Conservation (phyloP, 106 monocot genomes). For the Alisma plantagoaquatica region DNA sequence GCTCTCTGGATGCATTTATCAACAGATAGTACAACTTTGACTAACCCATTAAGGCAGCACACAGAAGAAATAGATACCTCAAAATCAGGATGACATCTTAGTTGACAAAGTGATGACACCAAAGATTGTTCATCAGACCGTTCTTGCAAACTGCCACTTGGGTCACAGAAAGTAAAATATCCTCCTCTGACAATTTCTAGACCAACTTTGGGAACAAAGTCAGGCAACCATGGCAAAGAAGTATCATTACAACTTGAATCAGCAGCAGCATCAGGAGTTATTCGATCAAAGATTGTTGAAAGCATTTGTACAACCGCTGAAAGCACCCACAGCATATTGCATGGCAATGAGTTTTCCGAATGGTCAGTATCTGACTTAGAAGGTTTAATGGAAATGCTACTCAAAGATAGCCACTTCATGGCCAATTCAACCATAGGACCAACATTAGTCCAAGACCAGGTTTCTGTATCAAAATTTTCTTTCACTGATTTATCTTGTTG, state of each 20-base stretch:
- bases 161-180: conserved; percentile 30
- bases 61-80: conserved; percentile 51
- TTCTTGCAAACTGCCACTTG: conserved; percentile 1
- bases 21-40: conserved; percentile 31
- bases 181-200: conserved; percentile 61
- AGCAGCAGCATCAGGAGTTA: conserved; percentile 16
- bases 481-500: conserved; percentile 20
- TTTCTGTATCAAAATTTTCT: conserved; percentile 27
- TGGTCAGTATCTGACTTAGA: conserved; percentile 10
- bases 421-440: conserved; percentile 78
- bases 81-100: conserved; percentile 30
- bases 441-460: conserved; percentile 83
- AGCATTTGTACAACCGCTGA: conserved; percentile 79
- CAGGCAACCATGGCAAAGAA: conserved; percentile 63
- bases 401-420: conserved; percentile 55
- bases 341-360: conserved; percentile 7
- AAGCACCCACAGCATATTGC: conserved; percentile 54
- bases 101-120: conserved; percentile 28
- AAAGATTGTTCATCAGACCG: conserved; percentile 28
- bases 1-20: conserved; percentile 56
- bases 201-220: conserved; percentile 80
- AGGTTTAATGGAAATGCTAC: conserved; percentile 29
- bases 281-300: conserved; percentile 38
- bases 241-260: background rate
- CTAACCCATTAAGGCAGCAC: conserved; percentile 65